A percentile compares a stretch with the other conserved stretches of the same genome.
Evolutionary conservation across 2,329 filamentous ascomycete genomes (phyloP).

Genomic region (Chaetomium strumarium): DNA sequence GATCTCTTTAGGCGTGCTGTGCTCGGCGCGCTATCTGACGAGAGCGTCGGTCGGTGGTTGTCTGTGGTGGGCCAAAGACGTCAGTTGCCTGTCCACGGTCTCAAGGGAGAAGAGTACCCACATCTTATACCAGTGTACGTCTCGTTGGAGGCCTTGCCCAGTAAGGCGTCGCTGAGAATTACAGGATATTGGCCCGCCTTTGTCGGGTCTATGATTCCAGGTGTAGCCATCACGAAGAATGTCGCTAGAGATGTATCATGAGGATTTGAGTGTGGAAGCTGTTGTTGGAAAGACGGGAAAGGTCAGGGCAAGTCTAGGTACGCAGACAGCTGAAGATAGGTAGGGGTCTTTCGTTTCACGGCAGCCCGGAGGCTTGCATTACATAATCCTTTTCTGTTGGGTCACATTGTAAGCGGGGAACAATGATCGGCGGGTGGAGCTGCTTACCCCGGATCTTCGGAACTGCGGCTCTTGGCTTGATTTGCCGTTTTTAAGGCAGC

Average conservation of each 20-base stretch:
- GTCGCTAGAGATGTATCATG: not conserved
- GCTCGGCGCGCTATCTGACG: conserved; percentile 43
- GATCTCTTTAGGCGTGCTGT: conserved; percentile 48
- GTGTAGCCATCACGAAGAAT: conserved; percentile 25
- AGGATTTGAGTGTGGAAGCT: not conserved
- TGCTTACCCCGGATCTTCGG: too few species aligned
- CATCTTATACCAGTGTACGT: conserved; percentile 57
- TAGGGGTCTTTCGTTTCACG: not conserved
- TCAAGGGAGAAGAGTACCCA: conserved; percentile 31
- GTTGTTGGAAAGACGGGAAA: conserved; percentile 9
- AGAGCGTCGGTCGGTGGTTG: conserved; percentile 54
- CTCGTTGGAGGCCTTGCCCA: conserved; percentile 51
- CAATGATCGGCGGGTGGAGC: too few species aligned
- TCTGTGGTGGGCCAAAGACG: conserved; percentile 36
- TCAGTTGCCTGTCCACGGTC: not conserved
- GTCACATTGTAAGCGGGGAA: too few species aligned
- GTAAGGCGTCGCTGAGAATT: conserved; percentile 55
- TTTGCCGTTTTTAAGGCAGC: too few species aligned
- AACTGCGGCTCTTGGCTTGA: too few species aligned
- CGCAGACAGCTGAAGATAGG: not conserved
- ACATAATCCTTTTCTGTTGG: too few species aligned
- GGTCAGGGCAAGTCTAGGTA: too few species aligned
- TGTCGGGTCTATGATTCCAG: conserved; percentile 49
- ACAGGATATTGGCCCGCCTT: conserved; percentile 57
- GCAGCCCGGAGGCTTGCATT: not conserved